Evolutionary conservation across 257 asterid genomes (phyloP).

Genomic region (Jaltomata sinuosa): DNA sequence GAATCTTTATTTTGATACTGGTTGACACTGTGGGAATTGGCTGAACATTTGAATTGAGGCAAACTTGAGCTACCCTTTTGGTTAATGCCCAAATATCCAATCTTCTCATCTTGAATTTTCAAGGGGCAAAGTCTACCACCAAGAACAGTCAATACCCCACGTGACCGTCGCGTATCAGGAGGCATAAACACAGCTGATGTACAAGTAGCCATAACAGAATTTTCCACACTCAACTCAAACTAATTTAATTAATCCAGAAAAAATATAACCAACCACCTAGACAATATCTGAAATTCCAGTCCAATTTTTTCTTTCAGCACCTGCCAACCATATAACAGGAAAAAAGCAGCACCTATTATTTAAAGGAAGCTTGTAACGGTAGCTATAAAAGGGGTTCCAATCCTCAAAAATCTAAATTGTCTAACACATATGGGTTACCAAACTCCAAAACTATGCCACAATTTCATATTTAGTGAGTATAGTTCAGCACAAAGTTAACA

Average conservation of each 20-base stretch:
- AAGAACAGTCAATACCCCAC: constrained; percentile 34
- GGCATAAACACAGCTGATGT: constrained; percentile 46
- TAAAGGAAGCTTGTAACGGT: background rate
- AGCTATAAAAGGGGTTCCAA: background rate
- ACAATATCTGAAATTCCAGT: background rate
- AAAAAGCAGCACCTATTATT: background rate
- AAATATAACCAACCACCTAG: background rate
- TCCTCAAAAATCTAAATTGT: background rate
- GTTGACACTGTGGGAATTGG: constrained; percentile 48
- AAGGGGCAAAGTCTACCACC: constrained; percentile 42
- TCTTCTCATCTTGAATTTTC: constrained; percentile 47
- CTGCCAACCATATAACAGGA: background rate
- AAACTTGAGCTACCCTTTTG: constrained; percentile 22
- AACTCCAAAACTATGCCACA: background rate
- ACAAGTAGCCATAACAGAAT: constrained; percentile 48
- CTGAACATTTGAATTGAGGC: constrained; percentile 45
- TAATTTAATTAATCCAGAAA: background rate
- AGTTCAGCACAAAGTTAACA: background rate
- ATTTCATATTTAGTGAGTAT: background rate
- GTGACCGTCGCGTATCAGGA: constrained; percentile 39
- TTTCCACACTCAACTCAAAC: constrained; percentile 5
- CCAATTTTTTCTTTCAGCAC: constrained; percentile 3
- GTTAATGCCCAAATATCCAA: constrained; percentile 20
- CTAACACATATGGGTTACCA: background rate
- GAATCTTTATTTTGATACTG: constrained; percentile 55